Conservation (phyloP, 805 yeast genomes). For the Kodamaea kakaduensis region DNA sequence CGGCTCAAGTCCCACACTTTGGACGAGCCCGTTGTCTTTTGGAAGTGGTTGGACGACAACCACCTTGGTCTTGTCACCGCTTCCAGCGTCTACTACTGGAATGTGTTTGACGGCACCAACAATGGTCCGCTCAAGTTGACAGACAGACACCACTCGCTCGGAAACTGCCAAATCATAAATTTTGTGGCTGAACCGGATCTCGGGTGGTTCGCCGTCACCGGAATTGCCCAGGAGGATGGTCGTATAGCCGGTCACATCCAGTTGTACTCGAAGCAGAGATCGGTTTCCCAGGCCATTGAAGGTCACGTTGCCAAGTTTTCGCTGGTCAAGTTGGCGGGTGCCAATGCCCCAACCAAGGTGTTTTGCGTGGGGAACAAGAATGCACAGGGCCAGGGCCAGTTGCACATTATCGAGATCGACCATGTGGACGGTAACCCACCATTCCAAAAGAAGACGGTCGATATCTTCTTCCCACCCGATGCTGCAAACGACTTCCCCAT, state of each 20-base stretch:
- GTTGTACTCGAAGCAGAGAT: conserved; percentile 80
- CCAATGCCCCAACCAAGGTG: conserved; percentile 70
- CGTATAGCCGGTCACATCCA: conserved; percentile 96
- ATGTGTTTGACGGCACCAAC: conserved; percentile 73
- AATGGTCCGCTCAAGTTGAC: conserved; percentile 79
- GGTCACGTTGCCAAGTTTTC: conserved; percentile 97
- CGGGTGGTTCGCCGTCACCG: conserved; percentile 94
- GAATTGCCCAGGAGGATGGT: conserved; percentile 91
- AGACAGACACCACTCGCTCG: conserved; percentile 75
- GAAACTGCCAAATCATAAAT: conserved; percentile 84
- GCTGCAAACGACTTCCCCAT: conserved; percentile 96
- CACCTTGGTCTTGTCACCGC: conserved; percentile 83
- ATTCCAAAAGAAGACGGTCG: conserved; percentile 85
- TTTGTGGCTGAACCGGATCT: conserved; percentile 74
- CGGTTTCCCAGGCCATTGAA: conserved; percentile 93
- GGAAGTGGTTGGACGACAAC: conserved; percentile 85
- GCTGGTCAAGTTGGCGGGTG: conserved; percentile 66
- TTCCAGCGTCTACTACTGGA: conserved; percentile 71
- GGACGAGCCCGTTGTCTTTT: conserved; percentile 85
- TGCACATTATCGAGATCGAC: conserved; percentile 94
- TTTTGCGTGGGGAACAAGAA: conserved; percentile 91
- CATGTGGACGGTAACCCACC: conserved; percentile 83
- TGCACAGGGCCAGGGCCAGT: conserved; percentile 63
- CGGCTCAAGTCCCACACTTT: conserved; percentile 83
- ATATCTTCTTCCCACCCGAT: conserved; percentile 94